Conservation (phyloP, 352 stramenopile species). For the Aphanomyces invadans region DNA sequence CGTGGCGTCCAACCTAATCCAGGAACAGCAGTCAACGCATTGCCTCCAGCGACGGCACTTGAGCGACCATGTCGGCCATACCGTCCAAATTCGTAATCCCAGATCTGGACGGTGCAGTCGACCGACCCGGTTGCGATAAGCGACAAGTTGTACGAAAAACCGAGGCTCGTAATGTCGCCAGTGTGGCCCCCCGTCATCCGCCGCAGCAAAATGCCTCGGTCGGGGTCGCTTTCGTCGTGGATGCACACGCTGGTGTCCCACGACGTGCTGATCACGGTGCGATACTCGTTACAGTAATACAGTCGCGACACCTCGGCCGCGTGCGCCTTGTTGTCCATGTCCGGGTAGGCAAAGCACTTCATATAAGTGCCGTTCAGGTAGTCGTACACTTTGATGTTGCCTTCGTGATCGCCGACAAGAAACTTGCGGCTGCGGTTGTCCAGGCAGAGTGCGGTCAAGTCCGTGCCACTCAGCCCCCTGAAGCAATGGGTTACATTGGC, state of each 20-base stretch:
- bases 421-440: slow-evolving; percentile 82
- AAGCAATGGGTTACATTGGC: not conserved
- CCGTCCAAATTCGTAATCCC: slow-evolving; percentile 85
- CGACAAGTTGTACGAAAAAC: slow-evolving; percentile 65
- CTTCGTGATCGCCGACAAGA: slow-evolving; percentile 72
- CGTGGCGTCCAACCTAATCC: slow-evolving; percentile 44
- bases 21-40: not conserved
- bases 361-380: slow-evolving; percentile 83
- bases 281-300: slow-evolving; percentile 79
- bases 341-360: slow-evolving; percentile 75
- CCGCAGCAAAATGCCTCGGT: slow-evolving; percentile 64
- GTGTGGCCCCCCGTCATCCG: slow-evolving; percentile 61
- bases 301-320: slow-evolving; percentile 61
- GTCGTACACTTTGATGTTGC: slow-evolving; percentile 74
- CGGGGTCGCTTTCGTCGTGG: slow-evolving; percentile 79
- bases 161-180: slow-evolving; percentile 70
- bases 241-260: slow-evolving; percentile 80
- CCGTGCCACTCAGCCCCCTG: slow-evolving; percentile 48
- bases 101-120: slow-evolving; percentile 65
- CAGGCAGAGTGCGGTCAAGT: slow-evolving; percentile 72
- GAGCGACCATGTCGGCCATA: slow-evolving; percentile 22
- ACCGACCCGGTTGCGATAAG: slow-evolving; percentile 67
- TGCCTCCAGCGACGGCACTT: not conserved
- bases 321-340: slow-evolving; percentile 58
- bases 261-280: slow-evolving; percentile 71